Base-by-base conservation (phyloP, 768 basidiomycete species). In the Suillus plorans region DNA sequence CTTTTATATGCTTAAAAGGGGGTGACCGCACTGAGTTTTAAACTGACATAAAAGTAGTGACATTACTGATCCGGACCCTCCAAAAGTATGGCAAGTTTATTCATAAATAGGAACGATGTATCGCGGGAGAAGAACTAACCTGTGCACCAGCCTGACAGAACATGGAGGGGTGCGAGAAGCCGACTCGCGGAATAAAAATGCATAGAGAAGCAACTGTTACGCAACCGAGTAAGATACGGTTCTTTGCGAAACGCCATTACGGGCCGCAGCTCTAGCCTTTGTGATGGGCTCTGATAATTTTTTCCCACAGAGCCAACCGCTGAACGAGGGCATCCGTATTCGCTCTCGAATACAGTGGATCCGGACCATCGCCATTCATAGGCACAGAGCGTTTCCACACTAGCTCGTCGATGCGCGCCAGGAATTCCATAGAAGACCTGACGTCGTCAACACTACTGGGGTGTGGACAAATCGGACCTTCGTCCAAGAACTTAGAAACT, bases 271-370 rank as follows among this genome's bases (percentile, higher is more conserved):
- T 8, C 56, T 58, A 58, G n/a, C 56, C 9, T 3, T 64, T 61
- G 34, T 60, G 31, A n/a, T 36, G 25, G 14, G 71, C 62, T n/a
- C 74, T 67, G 16, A 77, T 66, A 16, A 64, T 61, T 18, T 66
- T 68, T 47, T 76, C 76, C 74, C 74, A 77, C 14, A 77, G 61
- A 28, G 66, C 66, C 42, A 76, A 69, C 22, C 76, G 73, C 25
- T 71, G 53, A 16, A 65, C 16, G n/a, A 77, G 67, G 3, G 73
- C 64, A 36, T 65, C 57, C 2, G 44, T 31, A 18, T 77, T 77
- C 18, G 69, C 76, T 49, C 68, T 73, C 1, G 74, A 76, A 62
- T 64, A 76, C 1, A 69, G 44, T 0, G 69, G 69, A 1, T 65
- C 57, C 5, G 69, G 50, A 13, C 65, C 63, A 4, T 18, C 10